Conservation (phyloP, 257 asterid genomes). For the Nicotiana paniculata region DNA sequence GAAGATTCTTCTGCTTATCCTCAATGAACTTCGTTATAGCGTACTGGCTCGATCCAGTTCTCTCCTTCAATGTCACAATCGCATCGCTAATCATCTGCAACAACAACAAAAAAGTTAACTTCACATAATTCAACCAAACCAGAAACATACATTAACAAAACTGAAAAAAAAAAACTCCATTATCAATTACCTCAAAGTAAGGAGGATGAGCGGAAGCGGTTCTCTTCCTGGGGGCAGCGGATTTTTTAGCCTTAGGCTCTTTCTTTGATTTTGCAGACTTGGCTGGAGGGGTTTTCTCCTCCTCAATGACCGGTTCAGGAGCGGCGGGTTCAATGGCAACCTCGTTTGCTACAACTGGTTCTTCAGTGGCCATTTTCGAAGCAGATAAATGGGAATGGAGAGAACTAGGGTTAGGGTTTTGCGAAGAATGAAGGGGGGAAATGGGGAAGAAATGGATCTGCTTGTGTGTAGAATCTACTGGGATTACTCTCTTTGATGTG, state of each 20-base stretch:
- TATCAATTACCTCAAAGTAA: slow-evolving; percentile 55
- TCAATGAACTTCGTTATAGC: slow-evolving; percentile 71
- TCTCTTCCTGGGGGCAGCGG: slow-evolving; percentile 46
- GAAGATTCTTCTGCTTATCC: slow-evolving; percentile 66
- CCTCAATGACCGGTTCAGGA: slow-evolving; percentile 18
- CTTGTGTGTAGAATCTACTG: background rate
- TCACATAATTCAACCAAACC: background rate
- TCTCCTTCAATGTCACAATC: slow-evolving; percentile 59
- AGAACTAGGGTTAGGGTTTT: slow-evolving; percentile 23
- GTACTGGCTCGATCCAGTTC: slow-evolving; percentile 74
- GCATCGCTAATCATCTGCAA: slow-evolving; percentile 79
- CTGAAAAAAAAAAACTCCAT: background rate
- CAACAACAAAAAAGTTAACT: background rate
- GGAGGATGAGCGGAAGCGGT: slow-evolving; percentile 51
- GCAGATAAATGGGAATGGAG: background rate
- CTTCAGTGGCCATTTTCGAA: slow-evolving; percentile 44
- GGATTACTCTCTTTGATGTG: background rate
- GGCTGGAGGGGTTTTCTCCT: slow-evolving; percentile 6
- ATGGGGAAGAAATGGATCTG: background rate
- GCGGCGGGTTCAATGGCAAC: slow-evolving; percentile 13
- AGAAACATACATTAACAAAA: background rate
- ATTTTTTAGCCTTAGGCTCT: slow-evolving; percentile 43
- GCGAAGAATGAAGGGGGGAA: slow-evolving; percentile 1
- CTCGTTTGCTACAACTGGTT: slow-evolving; percentile 30
- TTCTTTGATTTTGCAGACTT: slow-evolving; percentile 24